phyloP scores from a whole-genome alignment of 2,329 filamentous ascomycete genomes.

The Colletotrichum siamense region DNA sequence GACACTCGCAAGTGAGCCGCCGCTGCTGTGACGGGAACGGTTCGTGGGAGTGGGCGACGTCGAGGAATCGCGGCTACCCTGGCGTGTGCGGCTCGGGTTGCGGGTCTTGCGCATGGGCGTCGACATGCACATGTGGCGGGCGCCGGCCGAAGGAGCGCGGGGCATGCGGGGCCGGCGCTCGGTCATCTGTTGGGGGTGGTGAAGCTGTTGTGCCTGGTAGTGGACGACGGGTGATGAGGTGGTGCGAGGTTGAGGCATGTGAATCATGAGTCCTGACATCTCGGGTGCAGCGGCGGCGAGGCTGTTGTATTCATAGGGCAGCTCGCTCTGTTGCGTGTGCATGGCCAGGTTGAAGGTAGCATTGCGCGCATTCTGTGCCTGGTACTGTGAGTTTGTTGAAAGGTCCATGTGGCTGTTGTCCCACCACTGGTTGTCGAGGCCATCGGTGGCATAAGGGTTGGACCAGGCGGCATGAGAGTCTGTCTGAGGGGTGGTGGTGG shows the following conservation, averaged over 20 bases:
- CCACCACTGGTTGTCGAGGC: slow-evolving; percentile 33
- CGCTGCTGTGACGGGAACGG: slow-evolving; percentile 44
- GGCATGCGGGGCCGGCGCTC: slow-evolving; percentile 52
- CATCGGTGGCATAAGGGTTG: slow-evolving; percentile 15
- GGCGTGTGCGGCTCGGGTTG: slow-evolving; percentile 35
- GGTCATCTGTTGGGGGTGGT: slow-evolving; percentile 24
- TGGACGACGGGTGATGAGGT: slow-evolving; percentile 40
- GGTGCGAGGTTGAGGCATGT: slow-evolving; percentile 55
- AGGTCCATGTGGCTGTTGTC: slow-evolving; percentile 34
- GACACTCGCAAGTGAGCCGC: slow-evolving; percentile 35
- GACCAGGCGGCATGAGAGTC: slow-evolving; percentile 20
- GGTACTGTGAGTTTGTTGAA: slow-evolving; percentile 30
- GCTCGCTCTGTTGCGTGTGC: slow-evolving; percentile 44
- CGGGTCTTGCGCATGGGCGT: slow-evolving; percentile 48
- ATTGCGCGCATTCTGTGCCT: slow-evolving; percentile 36
- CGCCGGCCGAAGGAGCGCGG: slow-evolving; percentile 59
- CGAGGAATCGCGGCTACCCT: slow-evolving; percentile 24
- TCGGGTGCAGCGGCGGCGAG: slow-evolving; percentile 34
- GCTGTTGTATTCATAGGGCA: slow-evolving; percentile 43
- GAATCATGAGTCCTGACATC: slow-evolving; percentile 53
- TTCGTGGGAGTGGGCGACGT: slow-evolving; percentile 43
- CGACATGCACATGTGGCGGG: slow-evolving; percentile 49
- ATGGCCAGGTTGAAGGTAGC: slow-evolving; percentile 44
- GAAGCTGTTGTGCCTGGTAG: slow-evolving; percentile 22
- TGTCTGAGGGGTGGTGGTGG: slow-evolving; percentile 18